These are phyloP conservation scores for Nigrospora osmanthi DNA, from an alignment of 2,329 filamentous ascomycete genomes.

Conservation along the genomic window DNA sequence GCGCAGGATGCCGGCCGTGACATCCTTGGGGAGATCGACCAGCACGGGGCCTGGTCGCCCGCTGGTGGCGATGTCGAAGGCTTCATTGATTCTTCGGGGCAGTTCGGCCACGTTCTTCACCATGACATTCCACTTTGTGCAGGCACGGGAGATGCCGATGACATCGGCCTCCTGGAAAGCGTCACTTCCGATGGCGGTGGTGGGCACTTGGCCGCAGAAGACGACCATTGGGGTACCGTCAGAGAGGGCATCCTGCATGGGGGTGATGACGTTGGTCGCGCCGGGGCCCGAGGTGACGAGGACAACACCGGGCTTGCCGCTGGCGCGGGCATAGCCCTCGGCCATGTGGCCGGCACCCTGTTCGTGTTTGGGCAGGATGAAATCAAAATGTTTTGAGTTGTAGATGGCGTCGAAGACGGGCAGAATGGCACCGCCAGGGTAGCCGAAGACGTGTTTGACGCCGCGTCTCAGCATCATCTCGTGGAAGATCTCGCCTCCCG, in stretches of 20 bases:
- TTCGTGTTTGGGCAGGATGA: slow-evolving; percentile 91
- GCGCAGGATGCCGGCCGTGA: slow-evolving; percentile 77
- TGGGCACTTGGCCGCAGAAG: slow-evolving; percentile 89
- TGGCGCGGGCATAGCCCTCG: slow-evolving; percentile 89
- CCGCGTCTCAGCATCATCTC: slow-evolving; percentile 95
- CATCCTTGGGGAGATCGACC: slow-evolving; percentile 93
- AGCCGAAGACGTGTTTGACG: slow-evolving; percentile 74
- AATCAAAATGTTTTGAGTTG: slow-evolving; percentile 95
- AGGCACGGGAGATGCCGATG: slow-evolving; percentile 85
- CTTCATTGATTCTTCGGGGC: slow-evolving; percentile 90
- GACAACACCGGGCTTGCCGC: slow-evolving; percentile 89
- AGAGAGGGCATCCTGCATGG: slow-evolving; percentile 91
- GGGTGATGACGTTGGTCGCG: slow-evolving; percentile 92
- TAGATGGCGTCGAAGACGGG: slow-evolving; percentile 98
- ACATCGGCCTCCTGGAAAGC: slow-evolving; percentile 97
- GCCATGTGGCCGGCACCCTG: slow-evolving; percentile 99
- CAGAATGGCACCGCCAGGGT: slow-evolving; percentile 91
- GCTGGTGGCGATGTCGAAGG: slow-evolving; percentile 94
- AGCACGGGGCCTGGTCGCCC: slow-evolving; percentile 90
- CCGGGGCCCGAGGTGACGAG: slow-evolving; percentile 94
- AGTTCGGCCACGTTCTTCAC: slow-evolving; percentile 92
- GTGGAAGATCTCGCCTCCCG: slow-evolving; percentile 93
- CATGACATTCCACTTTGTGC: slow-evolving; percentile 99
- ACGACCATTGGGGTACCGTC: slow-evolving; percentile 96
- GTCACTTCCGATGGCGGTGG: slow-evolving; percentile 84